Evolutionary conservation across 805 yeast genomes (phyloP).

Genomic region (Zygotorulaspora florentina): DNA sequence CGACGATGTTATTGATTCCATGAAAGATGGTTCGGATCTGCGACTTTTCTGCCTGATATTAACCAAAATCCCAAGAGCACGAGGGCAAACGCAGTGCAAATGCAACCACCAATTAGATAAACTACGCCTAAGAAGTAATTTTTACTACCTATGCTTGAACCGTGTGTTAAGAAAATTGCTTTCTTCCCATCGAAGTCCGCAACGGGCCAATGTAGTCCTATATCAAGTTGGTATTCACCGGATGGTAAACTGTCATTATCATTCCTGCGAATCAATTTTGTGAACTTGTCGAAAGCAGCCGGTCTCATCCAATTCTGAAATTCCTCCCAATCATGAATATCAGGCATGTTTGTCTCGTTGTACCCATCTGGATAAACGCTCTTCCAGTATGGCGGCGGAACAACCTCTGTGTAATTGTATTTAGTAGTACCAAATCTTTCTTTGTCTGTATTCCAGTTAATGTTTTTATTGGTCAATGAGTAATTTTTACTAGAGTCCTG

Average conservation of each 20-base stretch:
- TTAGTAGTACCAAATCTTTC: conserved; percentile 66
- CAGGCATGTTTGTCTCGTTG: conserved; percentile 74
- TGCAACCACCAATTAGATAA: conserved; percentile 72
- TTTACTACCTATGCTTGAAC: conserved; percentile 73
- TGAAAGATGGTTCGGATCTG: conserved; percentile 64
- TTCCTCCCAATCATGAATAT: conserved; percentile 70
- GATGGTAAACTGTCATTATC: conserved; percentile 48
- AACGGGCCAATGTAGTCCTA: conserved; percentile 80
- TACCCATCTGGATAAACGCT: conserved; percentile 80
- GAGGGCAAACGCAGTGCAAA: conserved; percentile 57
- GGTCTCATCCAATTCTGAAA: conserved; percentile 97
- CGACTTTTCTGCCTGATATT: conserved; percentile 65
- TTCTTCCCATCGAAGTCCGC: conserved; percentile 63
- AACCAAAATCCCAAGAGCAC: conserved; percentile 50
- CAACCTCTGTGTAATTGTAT: conserved; percentile 65
- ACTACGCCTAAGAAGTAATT: conserved; percentile 66
- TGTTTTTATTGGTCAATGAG: conserved; percentile 49
- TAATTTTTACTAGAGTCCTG: conserved; percentile 35
- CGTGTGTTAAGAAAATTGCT: conserved; percentile 60
- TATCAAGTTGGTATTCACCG: conserved; percentile 60
- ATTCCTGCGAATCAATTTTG: conserved; percentile 62
- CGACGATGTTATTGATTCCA: conserved; percentile 47
- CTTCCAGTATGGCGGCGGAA: conserved; percentile 94
- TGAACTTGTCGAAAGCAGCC: conserved; percentile 65
- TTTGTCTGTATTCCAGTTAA: conserved; percentile 83